phyloP scores from a whole-genome alignment of 495 filamentous ascomycete species.

The Xylaria grammica region DNA sequence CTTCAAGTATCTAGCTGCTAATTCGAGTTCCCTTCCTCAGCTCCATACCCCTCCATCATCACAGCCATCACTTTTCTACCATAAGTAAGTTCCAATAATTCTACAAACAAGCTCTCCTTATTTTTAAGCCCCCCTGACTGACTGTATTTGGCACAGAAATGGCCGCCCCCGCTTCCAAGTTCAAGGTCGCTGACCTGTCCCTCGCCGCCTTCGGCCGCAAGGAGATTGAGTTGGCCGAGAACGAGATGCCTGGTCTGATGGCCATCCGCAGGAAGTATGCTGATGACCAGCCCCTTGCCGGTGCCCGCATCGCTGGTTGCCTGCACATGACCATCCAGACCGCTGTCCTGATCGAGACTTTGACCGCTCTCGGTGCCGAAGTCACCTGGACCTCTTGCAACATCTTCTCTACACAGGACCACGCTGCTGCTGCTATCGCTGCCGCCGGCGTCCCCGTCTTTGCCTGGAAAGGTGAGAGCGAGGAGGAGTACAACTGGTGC shows the following conservation, averaged over 20 bases:
- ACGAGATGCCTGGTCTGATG: slow-evolving; percentile 99
- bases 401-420: slow-evolving; percentile 99
- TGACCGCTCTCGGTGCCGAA: slow-evolving; percentile 91
- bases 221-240: slow-evolving; percentile 98
- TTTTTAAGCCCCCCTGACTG: not conserved
- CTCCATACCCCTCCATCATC: not conserved
- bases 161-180: slow-evolving; percentile 85
- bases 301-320: slow-evolving; percentile 91
- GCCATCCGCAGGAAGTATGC: slow-evolving; percentile 90
- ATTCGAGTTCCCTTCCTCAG: slow-evolving; percentile 12
- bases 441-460: slow-evolving; percentile 94
- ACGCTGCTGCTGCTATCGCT: slow-evolving; percentile 96
- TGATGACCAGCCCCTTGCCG: slow-evolving; percentile 88
- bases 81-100: slow-evolving; percentile 4
- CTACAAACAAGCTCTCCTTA: not conserved
- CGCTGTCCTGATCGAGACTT: slow-evolving; percentile 97
- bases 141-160: slow-evolving; percentile 41
- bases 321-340: slow-evolving; percentile 99
- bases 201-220: slow-evolving; percentile 98
- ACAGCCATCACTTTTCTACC: not conserved
- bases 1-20: not conserved
- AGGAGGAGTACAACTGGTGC: slow-evolving; percentile 99
- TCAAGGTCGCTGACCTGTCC: slow-evolving; percentile 98
- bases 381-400: slow-evolving; percentile 98
- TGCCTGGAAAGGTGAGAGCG: slow-evolving; percentile 99